A percentile compares a stretch with the other conserved stretches of the same genome.
Evolutionary conservation across 192 early-diverging fungal genomes (phyloP).

Genomic region (Linnemannia zychae): DNA sequence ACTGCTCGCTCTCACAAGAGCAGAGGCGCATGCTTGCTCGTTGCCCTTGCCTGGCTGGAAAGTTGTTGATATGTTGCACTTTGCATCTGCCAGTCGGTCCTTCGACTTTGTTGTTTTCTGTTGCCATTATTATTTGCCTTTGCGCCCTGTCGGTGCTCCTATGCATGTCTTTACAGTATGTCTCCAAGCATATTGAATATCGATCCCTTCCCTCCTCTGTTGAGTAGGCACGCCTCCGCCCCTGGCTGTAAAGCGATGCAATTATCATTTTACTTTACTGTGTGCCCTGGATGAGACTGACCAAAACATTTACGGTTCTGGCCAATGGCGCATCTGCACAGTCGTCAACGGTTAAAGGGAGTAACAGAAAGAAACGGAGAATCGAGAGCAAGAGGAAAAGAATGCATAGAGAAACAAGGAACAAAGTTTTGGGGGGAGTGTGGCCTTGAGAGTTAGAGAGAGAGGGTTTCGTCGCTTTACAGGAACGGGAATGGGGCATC

Average conservation of each 20-base stretch:
- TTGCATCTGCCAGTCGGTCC: background rate
- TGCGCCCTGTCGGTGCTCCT: background rate
- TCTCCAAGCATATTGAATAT: background rate
- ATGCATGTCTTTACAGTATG: background rate
- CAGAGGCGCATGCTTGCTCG: background rate
- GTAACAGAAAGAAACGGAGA: background rate
- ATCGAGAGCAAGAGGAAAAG: background rate
- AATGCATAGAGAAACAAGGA: background rate
- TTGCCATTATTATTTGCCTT: background rate
- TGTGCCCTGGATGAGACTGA: too few relatives aligned
- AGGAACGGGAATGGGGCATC: background rate
- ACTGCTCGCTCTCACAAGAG: background rate
- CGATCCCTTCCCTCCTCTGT: background rate
- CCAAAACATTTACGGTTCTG: background rate
- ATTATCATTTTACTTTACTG: too few relatives aligned
- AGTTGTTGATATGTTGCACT: background rate
- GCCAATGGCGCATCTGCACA: background rate
- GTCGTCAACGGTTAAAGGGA: background rate
- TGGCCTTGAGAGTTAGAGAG: background rate
- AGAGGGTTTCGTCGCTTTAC: background rate
- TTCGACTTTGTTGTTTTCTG: background rate
- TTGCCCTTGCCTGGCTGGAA: too few relatives aligned
- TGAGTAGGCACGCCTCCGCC: background rate
- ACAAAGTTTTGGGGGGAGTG: background rate
- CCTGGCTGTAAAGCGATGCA: background rate